Evolutionary conservation across 768 basidiomycete species (phyloP), one percentile per base, ranked within the genome.

Genomic region (Exidia glandulosa): DNA sequence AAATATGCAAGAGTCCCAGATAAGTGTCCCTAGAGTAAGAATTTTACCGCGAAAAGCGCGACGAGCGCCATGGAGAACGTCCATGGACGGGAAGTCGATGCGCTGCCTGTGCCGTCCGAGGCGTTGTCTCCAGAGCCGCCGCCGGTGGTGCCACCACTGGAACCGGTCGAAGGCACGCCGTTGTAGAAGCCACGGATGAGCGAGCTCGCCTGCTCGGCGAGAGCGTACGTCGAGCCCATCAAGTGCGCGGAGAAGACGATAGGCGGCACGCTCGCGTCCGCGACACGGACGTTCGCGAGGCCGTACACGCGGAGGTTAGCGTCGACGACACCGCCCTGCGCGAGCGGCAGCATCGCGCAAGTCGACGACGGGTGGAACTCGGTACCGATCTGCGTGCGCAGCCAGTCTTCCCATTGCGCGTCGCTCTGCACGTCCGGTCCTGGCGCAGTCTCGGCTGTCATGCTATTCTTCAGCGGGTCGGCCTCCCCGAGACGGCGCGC

Each of bases 341-440:
- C 67, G 60, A 71, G 71, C 2, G 83, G 82, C 52, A 84, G 69
- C 82, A 86, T 85, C 7, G 81, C 73, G 66, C 78, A 80, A 4
- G 83, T 78, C 30, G 76, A 76, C 32, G 75, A 72, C 3, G 85
- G 85, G 68, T 88, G 87, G 71, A 72, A 83, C 71, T 85, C 81
- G 9, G 81, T 83, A 6, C 74, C 71, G 16, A 76, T 74, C 5
- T 68, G 63, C 16, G 67, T 69, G 31, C 71, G 69, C 31, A 85
- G 62, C 78, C 79, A 87, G 5, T 68, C 66, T 37, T 85, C 80
- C 72, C 80, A 81, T 31, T 85, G 71, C 19, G 71, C 79, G 64
- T 88, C 86, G 3, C 78, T 78, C 27, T 70, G 66, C 19, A 86
- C 79, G 3, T 63, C 62, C 0, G 78, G 62, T 2, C 84, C 84